Evolutionary conservation across 441 rosid species (phyloP).

Genomic region (Sinapis alba): DNA sequence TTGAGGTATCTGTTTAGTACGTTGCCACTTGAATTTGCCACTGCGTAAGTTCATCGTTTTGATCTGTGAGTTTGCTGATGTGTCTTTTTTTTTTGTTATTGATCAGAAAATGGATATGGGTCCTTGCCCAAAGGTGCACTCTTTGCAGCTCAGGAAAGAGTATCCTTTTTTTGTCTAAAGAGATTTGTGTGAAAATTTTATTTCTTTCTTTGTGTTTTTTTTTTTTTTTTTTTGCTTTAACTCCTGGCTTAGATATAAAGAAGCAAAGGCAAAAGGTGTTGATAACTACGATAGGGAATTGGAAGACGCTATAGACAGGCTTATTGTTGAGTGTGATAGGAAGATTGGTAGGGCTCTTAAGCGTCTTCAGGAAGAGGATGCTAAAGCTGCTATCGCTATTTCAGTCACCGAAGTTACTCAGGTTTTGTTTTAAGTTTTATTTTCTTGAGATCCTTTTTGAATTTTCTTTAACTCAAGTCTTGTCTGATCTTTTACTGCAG

Average conservation of each 20-base stretch:
- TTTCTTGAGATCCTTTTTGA: not conserved
- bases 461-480: not conserved
- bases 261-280: conserved; percentile 76
- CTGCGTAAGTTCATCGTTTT: conserved; percentile 26
- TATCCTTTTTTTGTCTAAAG: conserved; percentile 53
- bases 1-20: not conserved
- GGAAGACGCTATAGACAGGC: conserved; percentile 95
- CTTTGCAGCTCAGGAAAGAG: conserved; percentile 95
- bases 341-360: conserved; percentile 95
- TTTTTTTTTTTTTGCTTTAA: not conserved
- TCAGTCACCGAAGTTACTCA: conserved; percentile 96
- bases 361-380: conserved; percentile 98
- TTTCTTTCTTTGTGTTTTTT: not conserved
- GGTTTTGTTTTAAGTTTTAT: conserved; percentile 46
- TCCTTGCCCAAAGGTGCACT: conserved; percentile 98
- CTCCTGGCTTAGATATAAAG: conserved; percentile 64
- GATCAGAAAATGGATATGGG: conserved; percentile 99
- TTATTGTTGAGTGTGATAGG: conserved; percentile 96
- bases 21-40: conserved; percentile 23
- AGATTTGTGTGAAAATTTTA: not conserved
- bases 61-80: not conserved
- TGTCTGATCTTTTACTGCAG: conserved; percentile 47
- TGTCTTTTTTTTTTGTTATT: conserved; percentile 18
- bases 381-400: conserved; percentile 99
- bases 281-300: conserved; percentile 91